Evolutionary conservation across 768 basidiomycete genomes (phyloP), one percentile per base, ranked within the genome.

Genomic region (Boletus reticuloceps): DNA sequence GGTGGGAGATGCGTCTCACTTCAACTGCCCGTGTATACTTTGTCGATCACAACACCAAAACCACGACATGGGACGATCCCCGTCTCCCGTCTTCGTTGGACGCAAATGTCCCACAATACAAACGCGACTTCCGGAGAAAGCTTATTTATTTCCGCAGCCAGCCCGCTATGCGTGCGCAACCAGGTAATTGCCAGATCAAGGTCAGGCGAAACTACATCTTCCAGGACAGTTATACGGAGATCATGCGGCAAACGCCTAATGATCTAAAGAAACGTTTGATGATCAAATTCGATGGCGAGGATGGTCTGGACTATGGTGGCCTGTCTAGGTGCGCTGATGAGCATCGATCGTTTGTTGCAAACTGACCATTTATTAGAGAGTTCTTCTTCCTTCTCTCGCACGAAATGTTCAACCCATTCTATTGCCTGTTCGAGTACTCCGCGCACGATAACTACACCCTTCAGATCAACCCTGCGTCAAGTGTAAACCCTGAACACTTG

Each of bases 391-490:
- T 99, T 54, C 82, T 99, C 46, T 98, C 96, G 34, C 97, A 99
- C 72, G 97, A 98, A 75, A 98, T 99, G 97, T 98, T 99, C 81
- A 97, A 98, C 74, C 97, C 97, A 22, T 98, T 99, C 82, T 98
- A 99, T 75, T 98, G 97, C 72, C 79, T 99, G 12, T 99, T 99
- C 75, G 97, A 99, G 75, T 99, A 99, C 74, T 98, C 97, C 2
- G 97, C 97, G 19, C 96, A 98, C 76, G 97, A 98, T 80, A 98
- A 99, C 75, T 99, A 99, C 70, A 98, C 97, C 11, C 87, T 99
- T 29, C 97, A 99, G 74, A 98, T 99, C 74, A 98, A 98, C 75
- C 96, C 96, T 13, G 94, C 94, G 11, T 97, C 94, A 34, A 92
- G 92, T 41, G 93, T 99, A 63, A 99, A 99, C 72, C 97, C 97